Conservation (phyloP, 805 yeast genomes). For the Zygosaccharomyces lentus region DNA sequence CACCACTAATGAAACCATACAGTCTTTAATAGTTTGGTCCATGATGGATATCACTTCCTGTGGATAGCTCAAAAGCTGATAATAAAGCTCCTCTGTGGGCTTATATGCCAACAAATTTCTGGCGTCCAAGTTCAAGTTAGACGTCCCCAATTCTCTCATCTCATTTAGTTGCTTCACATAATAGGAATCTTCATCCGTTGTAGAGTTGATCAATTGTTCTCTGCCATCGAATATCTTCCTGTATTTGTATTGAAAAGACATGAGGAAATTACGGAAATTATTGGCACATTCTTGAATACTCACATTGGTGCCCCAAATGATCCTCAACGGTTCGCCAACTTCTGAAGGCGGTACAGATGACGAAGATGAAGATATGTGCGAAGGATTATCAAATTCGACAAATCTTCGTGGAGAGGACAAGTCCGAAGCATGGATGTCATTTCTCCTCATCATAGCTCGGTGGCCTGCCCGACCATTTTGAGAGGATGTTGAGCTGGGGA, state of each 20-base stretch:
- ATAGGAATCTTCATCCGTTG: conserved; percentile 65
- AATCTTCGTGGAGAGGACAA: conserved; percentile 70
- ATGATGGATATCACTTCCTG: conserved; percentile 95
- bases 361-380: conserved; percentile 30
- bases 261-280: conserved; percentile 74
- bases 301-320: conserved; percentile 98
- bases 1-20: conserved; percentile 68
- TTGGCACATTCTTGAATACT: conserved; percentile 83
- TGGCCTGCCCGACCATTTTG: conserved; percentile 35
- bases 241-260: conserved; percentile 76
- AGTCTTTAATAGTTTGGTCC: conserved; percentile 93
- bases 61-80: conserved; percentile 87
- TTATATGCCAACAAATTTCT: conserved; percentile 72
- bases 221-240: conserved; percentile 47
- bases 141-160: conserved; percentile 73
- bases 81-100: conserved; percentile 70
- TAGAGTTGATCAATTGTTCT: conserved; percentile 36
- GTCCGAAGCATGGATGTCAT: conserved; percentile 73
- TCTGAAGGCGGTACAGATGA: conserved; percentile 34
- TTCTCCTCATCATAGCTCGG: conserved; percentile 58
- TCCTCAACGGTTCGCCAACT: conserved; percentile 70
- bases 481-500: conserved; percentile 23
- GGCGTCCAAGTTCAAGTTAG: conserved; percentile 82
- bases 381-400: conserved; percentile 43
- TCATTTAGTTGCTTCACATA: conserved; percentile 69